Base-by-base conservation (phyloP, 1,284 basidiomycete genomes). In the Cryptococcus maquisensis region DNA sequence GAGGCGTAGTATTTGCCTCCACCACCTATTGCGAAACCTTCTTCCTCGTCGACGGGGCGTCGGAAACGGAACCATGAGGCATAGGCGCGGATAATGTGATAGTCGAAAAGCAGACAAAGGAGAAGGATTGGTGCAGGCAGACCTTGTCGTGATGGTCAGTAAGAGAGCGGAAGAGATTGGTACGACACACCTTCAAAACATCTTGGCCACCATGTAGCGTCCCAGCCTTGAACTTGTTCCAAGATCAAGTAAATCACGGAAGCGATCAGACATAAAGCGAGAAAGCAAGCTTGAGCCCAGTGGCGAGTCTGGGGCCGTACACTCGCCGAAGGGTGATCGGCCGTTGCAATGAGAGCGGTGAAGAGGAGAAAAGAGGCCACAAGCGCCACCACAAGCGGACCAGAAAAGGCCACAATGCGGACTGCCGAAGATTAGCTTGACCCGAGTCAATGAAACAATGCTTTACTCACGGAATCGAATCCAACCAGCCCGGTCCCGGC, bases 151-250 rank as follows among this genome's bases (percentile, higher is more conserved):
- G 18, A 10, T 49, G 6, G 35, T 18, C 16, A 15, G 2, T 2
- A 4, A 4, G 16, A 9, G 18, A 26, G 6, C 15, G n/a, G 40
- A 18, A 16, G 16, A 40, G 38, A 15, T 8, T n/a, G 7, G 18
- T 3, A 9, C 3, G 21, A 43, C 61, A 26, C 40, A 66, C 62
- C 47, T 41, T 66, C 62, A 7, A 58, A 26, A 9, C 44, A 46
- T 10, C 64, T 49, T 0, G 55, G 55, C 50, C 54, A 60, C 62
- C 64, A 66, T 7, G 51, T 47, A 13, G 28, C 44, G 5, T 40
- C 38, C 64, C 64, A 66, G 2, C 57, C 60, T 20, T 46, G 46
- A 1, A 60, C 38, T 21, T 52, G 53, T 45, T 66, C 62, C 38
- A 59, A 5, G 3, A 59, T 47, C 13, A 63, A 8, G 39, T 62